Evolutionary conservation across 179 eudicot genomes (phyloP).

Genomic region (Drosera spatulata): DNA sequence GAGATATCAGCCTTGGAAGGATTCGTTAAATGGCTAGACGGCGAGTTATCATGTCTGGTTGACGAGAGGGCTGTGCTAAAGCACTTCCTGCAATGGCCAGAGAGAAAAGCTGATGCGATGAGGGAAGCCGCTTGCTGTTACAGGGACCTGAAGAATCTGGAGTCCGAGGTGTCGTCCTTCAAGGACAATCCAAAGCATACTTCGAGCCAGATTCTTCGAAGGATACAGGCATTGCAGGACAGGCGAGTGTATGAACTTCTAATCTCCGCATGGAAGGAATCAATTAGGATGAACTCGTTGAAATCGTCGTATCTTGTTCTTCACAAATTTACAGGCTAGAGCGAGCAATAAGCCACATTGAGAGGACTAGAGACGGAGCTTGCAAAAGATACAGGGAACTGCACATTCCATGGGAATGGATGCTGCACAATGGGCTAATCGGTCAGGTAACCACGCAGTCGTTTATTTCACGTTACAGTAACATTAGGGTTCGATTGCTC

Average conservation of each 20-base stretch:
- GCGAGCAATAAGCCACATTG: slow-evolving; percentile 29
- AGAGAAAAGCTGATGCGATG: slow-evolving; percentile 67
- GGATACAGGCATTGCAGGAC: slow-evolving; percentile 59
- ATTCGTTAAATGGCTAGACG: slow-evolving; percentile 78
- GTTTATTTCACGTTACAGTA: neutral
- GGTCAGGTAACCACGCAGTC: slow-evolving; percentile 38
- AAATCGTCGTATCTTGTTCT: neutral
- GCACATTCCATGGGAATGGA: slow-evolving; percentile 66
- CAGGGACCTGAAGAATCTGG: slow-evolving; percentile 41
- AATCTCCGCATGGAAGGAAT: no score
- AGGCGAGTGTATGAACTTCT: slow-evolving; percentile 39
- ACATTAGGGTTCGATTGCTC: no score
- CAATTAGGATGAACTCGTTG: neutral
- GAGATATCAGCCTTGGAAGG: slow-evolving; percentile 57
- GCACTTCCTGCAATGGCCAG: slow-evolving; percentile 86
- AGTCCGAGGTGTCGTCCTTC: slow-evolving; percentile 34
- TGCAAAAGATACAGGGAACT: slow-evolving; percentile 51
- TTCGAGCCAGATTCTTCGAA: slow-evolving; percentile 25
- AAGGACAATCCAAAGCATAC: slow-evolving; percentile 34
- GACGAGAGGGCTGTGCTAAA: slow-evolving; percentile 86
- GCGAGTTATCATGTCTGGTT: slow-evolving; percentile 61
- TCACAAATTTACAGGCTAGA: slow-evolving; percentile 39
- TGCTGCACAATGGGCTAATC: slow-evolving; percentile 46
- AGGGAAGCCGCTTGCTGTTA: slow-evolving; percentile 61
- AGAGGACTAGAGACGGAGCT: slow-evolving; percentile 48